A percentile compares a stretch with the other conserved stretches of the same genome.
Evolutionary conservation across 2,329 filamentous ascomycete genomes (phyloP).

Genomic region (Alternaria rosae): DNA sequence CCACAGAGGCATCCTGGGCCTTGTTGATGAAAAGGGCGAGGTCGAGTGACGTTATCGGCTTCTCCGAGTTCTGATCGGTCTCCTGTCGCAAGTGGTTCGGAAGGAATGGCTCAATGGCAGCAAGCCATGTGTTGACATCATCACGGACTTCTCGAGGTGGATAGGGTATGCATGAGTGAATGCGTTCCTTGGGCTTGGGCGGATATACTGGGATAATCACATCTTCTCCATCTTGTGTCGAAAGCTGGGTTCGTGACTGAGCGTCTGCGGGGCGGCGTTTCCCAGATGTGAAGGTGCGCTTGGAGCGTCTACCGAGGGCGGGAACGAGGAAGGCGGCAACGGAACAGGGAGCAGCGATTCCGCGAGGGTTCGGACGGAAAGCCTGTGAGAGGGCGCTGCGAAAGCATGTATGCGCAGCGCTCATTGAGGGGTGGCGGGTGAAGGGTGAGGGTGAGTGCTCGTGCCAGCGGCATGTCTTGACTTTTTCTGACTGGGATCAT

Average conservation of each 20-base stretch:
- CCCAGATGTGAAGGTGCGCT: slow-evolving; percentile 36
- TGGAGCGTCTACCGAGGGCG: slow-evolving; percentile 30
- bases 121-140: slow-evolving; percentile 45
- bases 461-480: slow-evolving; percentile 23
- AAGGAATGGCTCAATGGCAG: slow-evolving; percentile 47
- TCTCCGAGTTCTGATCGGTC: slow-evolving; percentile 12
- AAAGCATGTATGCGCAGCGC: slow-evolving; percentile 48
- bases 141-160: slow-evolving; percentile 29
- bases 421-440: slow-evolving; percentile 41
- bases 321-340: slow-evolving; percentile 48
- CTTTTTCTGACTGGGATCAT: slow-evolving; percentile 38
- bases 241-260: neutral
- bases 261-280: slow-evolving; percentile 23
- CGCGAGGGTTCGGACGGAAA: slow-evolving; percentile 39
- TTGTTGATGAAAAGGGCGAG: slow-evolving; percentile 35
- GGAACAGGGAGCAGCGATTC: slow-evolving; percentile 28
- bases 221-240: slow-evolving; percentile 1
- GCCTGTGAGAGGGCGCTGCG: slow-evolving; percentile 47
- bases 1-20: slow-evolving; percentile 41
- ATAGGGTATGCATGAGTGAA: slow-evolving; percentile 27
- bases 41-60: slow-evolving; percentile 35
- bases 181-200: slow-evolving; percentile 17
- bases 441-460: slow-evolving; percentile 26
- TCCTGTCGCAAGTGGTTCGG: slow-evolving; percentile 42
- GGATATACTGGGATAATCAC: slow-evolving; percentile 1